Conservation (phyloP, 2,329 filamentous ascomycete genomes). For the Aspergillus intermedius region DNA sequence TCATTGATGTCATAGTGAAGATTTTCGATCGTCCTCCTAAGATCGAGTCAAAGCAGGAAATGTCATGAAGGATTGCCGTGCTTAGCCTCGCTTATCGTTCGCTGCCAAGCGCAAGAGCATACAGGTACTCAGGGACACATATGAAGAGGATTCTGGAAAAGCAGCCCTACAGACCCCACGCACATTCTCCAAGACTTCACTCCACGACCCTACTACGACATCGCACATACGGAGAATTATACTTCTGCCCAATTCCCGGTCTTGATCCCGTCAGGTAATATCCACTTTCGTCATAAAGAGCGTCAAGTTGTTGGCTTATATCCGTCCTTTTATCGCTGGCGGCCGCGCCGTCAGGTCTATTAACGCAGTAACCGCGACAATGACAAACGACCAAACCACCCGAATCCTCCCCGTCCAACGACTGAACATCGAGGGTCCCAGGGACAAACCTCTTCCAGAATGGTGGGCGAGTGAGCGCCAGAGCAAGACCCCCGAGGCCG, state of each 20-base stretch:
- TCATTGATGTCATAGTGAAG: constrained; percentile 12
- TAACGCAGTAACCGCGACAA: constrained; percentile 13
- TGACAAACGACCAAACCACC: constrained; percentile 20
- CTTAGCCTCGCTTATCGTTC: no score
- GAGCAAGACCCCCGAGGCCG: constrained; percentile 39
- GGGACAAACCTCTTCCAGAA: constrained; percentile 27
- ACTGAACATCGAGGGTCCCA: constrained; percentile 30
- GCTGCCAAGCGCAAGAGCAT: no score
- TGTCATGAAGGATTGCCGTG: no score
- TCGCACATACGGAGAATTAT: no score
- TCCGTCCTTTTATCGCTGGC: constrained; percentile 23
- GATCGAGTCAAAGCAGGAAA: no score
- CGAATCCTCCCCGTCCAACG: constrained; percentile 34
- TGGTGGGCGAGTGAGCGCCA: constrained; percentile 34
- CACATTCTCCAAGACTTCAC: no score
- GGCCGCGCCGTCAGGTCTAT: constrained; percentile 19
- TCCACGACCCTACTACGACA: no score
- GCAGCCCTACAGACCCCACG: no score
- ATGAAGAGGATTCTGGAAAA: no score
- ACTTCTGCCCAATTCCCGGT: no score
- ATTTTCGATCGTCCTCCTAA: constrained; percentile 6
- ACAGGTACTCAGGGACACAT: no score
- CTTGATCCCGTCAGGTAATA: no score
- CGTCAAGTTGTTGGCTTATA: constrained; percentile 22
- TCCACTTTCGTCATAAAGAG: neutral